Conservation (phyloP, 257 asterid species). For the Ajuga chamaepitys region DNA sequence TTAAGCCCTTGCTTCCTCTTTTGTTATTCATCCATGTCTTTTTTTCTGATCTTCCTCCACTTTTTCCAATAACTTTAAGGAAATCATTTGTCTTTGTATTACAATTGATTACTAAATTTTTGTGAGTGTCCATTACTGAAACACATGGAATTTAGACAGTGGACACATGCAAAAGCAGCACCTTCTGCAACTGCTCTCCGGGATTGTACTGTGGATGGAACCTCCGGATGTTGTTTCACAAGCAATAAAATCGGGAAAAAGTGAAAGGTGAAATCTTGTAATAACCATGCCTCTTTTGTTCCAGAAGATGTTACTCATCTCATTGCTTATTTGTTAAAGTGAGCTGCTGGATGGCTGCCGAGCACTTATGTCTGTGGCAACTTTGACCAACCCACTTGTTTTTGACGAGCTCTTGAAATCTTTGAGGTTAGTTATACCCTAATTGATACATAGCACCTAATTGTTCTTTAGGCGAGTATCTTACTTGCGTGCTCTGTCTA, state of each 20-base stretch:
- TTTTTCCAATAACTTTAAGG: neutral
- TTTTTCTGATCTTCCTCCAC: neutral
- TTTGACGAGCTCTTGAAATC: slow-evolving; percentile 81
- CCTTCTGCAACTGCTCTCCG: slow-evolving; percentile 73
- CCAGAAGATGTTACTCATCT: slow-evolving; percentile 14
- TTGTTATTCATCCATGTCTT: neutral
- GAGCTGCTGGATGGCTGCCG: slow-evolving; percentile 97
- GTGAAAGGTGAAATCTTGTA: slow-evolving; percentile 64
- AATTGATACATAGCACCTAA: slow-evolving; percentile 8
- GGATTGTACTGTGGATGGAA: slow-evolving; percentile 82
- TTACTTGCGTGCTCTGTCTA: slow-evolving; percentile 5
- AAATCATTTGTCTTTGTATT: neutral
- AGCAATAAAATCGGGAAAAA: slow-evolving; percentile 72
- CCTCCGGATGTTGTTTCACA: slow-evolving; percentile 77
- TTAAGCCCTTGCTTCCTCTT: neutral
- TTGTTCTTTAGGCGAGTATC: slow-evolving; percentile 3
- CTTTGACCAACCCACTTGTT: slow-evolving; percentile 63
- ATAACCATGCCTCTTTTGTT: slow-evolving; percentile 6
- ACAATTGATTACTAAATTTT: neutral
- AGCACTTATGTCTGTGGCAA: slow-evolving; percentile 74
- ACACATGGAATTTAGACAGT: slow-evolving; percentile 40
- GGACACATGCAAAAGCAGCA: slow-evolving; percentile 73
- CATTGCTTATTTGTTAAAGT: slow-evolving; percentile 35
- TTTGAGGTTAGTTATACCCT: slow-evolving; percentile 48
- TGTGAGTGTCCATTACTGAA: slow-evolving; percentile 12